A percentile compares a stretch with the other conserved stretches of the same genome.
Conservation (phyloP, 2,329 filamentous ascomycete genomes). For the Drechslera avenae region DNA sequence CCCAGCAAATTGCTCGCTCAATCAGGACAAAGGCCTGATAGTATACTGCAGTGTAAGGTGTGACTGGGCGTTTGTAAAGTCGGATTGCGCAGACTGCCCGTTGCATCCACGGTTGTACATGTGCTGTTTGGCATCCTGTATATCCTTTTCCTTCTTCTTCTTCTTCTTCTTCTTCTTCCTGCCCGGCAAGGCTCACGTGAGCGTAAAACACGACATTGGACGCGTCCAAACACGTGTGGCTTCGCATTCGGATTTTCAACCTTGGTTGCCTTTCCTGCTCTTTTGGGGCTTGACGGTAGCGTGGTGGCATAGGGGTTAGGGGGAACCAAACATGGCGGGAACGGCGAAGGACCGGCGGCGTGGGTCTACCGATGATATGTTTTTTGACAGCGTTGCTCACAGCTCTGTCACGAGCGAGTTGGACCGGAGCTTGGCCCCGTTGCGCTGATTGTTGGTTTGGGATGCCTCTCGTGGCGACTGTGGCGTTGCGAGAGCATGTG, state of each 20-base stretch:
- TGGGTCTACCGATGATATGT: constrained; percentile 1
- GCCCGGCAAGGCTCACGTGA: too few species aligned
- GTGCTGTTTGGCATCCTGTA: too few species aligned
- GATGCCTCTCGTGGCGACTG: constrained; percentile 9
- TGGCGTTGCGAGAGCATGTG: constrained; percentile 15
- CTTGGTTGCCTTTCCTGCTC: background rate
- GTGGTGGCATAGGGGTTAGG: constrained; percentile 2
- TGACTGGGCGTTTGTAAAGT: too few species aligned
- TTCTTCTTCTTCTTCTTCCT: too few species aligned
- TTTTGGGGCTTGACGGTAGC: constrained; percentile 1
- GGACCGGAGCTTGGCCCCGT: too few species aligned
- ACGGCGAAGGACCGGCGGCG: background rate
- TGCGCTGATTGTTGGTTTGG: background rate
- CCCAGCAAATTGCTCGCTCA: constrained; percentile 11
- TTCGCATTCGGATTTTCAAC: background rate
- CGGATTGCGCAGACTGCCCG: too few species aligned
- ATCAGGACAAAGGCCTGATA: background rate
- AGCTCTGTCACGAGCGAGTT: too few species aligned
- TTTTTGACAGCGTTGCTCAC: background rate
- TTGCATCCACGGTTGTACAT: too few species aligned
- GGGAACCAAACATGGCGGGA: background rate
- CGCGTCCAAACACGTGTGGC: background rate
- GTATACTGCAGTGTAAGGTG: background rate
- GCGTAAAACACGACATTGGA: too few species aligned
- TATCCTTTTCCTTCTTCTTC: too few species aligned